Evolutionary conservation across 106 monocot genomes (phyloP), one percentile per base, ranked within the genome.

Genomic region (Dendrobium catenatum): DNA sequence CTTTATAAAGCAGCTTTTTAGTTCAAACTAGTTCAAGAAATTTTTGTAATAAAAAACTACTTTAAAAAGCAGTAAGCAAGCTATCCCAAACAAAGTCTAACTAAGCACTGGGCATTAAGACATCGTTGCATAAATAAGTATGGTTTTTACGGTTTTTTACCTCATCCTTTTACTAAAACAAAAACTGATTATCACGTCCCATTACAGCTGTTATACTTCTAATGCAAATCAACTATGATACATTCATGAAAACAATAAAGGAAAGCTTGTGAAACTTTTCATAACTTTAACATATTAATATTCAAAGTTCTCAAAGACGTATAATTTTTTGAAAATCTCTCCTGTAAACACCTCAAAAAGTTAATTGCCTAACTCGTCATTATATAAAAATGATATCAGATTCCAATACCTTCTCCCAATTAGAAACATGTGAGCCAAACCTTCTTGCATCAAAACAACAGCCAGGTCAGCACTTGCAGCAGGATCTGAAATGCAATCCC

Each of bases 371-470:
- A 15, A 33, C 37, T 74, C 43, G 19, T 74, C 74, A 74, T 6
- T 20, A 1, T 11, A 74, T 19, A 22, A 44, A 70, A 37, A 29
- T n/a, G 19, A 20, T 74, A 81, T 49, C 10, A n/a, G 44, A 46
- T 76, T 66, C 46, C 66, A 59, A 41, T 87, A 99, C 98, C 99
- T 99, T 83, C 80, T 91, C 42, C 99, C 99, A 80, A 99, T 89
- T 33, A 99, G 93, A 79, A 99, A 86, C 48, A 99, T 78, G 47
- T 99, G 88, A 0, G 99, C 95, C 72, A 99, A 91, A 44, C 99
- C 99, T 88, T 99, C 99, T 99, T 99, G 99, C 95, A 99, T 99
- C 79, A 99, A 79, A 66, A 99, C 43, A 79, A 99, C 99, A 77
- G 93, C 91, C 47, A 99, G 85, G 86, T 99, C 99, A 85, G 99